Percentiles rank a stretch among this genome's conserved stretches.
phyloP scores from a whole-genome alignment of 1,284 basidiomycete genomes.

The Puccinia sorghi region DNA sequence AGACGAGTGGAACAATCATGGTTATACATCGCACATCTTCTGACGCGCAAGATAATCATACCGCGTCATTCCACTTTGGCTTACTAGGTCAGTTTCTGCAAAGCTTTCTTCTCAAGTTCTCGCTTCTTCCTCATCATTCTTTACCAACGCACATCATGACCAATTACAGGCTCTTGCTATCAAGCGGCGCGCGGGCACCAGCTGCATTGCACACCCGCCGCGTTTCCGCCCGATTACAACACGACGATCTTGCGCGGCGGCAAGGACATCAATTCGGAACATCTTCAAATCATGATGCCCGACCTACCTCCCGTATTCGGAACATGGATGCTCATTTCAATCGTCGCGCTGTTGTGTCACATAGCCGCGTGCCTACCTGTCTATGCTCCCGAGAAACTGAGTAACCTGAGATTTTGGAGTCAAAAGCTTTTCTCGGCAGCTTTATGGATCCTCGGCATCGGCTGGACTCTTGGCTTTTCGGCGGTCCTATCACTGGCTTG shows the following conservation, averaged over 20 bases:
- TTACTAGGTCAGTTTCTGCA: conserved; percentile 23
- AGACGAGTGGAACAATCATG: conserved; percentile 19
- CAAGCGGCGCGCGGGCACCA: neutral
- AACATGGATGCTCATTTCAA: conserved; percentile 32
- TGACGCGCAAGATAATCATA: conserved; percentile 3
- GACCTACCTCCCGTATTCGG: conserved; percentile 41
- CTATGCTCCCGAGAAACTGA: conserved; percentile 5
- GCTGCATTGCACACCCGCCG: conserved; percentile 31
- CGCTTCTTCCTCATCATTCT: neutral
- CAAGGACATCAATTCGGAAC: conserved; percentile 21
- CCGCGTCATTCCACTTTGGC: conserved; percentile 41
- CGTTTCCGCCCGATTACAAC: conserved; percentile 46
- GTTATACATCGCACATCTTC: conserved; percentile 18
- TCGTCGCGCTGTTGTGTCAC: conserved; percentile 23
- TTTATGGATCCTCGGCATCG: conserved; percentile 42
- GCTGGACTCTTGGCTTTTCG: conserved; percentile 46
- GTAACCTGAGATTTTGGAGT: conserved; percentile 24
- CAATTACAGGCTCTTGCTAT: conserved; percentile 40
- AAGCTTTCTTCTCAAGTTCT: neutral
- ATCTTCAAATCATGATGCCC: conserved; percentile 41
- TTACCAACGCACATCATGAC: neutral
- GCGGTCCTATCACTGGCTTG: conserved; percentile 45
- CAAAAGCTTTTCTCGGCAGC: conserved; percentile 36
- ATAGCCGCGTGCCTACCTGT: conserved; percentile 24
- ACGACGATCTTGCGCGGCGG: conserved; percentile 28